These are phyloP conservation scores for Rubia tinctorum DNA, from an alignment of 305 asterid species.

Conservation along the genomic window DNA sequence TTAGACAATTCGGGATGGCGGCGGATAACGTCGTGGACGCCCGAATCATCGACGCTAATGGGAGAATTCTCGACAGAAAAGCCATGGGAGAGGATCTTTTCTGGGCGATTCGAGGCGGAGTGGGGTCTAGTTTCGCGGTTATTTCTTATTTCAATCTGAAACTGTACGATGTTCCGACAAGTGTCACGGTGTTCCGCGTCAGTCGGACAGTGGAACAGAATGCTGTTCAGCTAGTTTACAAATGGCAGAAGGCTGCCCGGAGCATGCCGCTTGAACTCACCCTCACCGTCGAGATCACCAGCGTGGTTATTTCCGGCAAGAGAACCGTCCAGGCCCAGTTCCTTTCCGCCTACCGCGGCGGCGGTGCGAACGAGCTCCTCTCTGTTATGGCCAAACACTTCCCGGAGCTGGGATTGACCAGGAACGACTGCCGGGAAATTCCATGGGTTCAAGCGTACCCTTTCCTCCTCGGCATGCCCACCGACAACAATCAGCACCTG, in stretches of 20 bases:
- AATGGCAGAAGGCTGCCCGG: background rate
- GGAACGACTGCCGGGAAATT: background rate
- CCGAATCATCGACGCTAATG: background rate
- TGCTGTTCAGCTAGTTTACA: background rate
- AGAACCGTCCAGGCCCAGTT: background rate
- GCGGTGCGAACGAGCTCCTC: background rate
- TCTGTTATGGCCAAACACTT: background rate
- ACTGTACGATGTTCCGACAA: background rate
- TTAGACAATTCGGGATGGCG: background rate
- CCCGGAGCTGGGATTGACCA: background rate
- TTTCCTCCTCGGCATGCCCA: background rate
- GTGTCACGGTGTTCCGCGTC: background rate
- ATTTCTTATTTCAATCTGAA: background rate
- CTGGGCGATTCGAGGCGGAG: background rate
- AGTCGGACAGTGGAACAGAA: background rate
- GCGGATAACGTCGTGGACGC: background rate
- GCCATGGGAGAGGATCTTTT: background rate
- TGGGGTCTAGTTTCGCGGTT: background rate
- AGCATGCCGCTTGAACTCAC: background rate
- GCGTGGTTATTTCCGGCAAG: background rate
- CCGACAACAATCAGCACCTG: background rate
- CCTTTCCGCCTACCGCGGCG: background rate
- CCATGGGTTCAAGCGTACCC: background rate
- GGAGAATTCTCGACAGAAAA: background rate
- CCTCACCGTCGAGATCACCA: background rate